Conservation (phyloP, 164 flowering plant species). For the Dillenia suffruticosa region DNA sequence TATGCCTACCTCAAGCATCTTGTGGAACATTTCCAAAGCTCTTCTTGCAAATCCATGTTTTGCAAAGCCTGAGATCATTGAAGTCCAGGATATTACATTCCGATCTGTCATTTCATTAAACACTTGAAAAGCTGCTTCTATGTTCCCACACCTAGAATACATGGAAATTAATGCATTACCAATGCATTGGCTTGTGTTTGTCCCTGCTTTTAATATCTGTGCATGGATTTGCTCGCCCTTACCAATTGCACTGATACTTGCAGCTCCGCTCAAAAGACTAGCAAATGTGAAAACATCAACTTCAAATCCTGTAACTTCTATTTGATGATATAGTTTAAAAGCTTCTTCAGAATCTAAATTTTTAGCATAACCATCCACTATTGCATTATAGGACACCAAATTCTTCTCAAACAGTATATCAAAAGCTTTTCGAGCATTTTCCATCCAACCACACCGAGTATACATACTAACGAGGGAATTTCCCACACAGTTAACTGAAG, state of each 20-base stretch:
- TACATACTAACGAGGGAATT: slow-evolving; percentile 79
- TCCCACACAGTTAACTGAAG: slow-evolving; percentile 57
- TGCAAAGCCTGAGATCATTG: slow-evolving; percentile 80
- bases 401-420: slow-evolving; percentile 70
- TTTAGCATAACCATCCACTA: slow-evolving; percentile 64
- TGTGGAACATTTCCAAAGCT: slow-evolving; percentile 50
- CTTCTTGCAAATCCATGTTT: slow-evolving; percentile 71
- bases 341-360: slow-evolving; percentile 51
- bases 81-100: slow-evolving; percentile 83
- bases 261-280: slow-evolving; percentile 78
- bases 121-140: slow-evolving; percentile 57
- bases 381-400: slow-evolving; percentile 59
- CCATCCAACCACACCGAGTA: slow-evolving; percentile 55
- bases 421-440: slow-evolving; percentile 71
- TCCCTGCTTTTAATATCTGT: slow-evolving; percentile 55
- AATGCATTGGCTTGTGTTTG: slow-evolving; percentile 34
- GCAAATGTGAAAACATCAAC: slow-evolving; percentile 57
- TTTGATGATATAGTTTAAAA: slow-evolving; percentile 46
- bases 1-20: slow-evolving; percentile 47
- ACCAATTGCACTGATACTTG: slow-evolving; percentile 56
- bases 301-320: slow-evolving; percentile 37
- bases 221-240: slow-evolving; percentile 83
- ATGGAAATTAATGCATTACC: slow-evolving; percentile 72
- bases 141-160: slow-evolving; percentile 80
- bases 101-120: slow-evolving; percentile 44